Base-by-base conservation (phyloP, 2,329 filamentous ascomycete species). In the Exophiala aquamarina region DNA sequence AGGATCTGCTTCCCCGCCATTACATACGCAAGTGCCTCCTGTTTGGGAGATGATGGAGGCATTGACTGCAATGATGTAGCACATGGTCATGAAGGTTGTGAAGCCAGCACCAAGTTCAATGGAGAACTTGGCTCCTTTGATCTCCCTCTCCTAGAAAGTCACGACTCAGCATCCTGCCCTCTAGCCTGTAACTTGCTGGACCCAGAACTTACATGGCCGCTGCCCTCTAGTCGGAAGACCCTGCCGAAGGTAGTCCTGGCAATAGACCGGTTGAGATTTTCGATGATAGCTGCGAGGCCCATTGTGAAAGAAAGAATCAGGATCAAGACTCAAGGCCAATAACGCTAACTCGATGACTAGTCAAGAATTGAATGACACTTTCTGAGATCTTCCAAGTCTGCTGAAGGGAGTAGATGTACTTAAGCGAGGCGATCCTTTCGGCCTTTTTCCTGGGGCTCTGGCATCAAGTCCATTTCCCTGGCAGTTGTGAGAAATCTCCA, bases 71-170 rank as follows among this genome's bases (percentile, higher is more conserved):
- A 87, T 86, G 69, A 89, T 89, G 63, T 90, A 91, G 10, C 86
- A 84, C 87, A 89, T 89, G 3, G 84, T 85, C 41, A 84, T 82
- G 62, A 87, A 87, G 2, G 86, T 89, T 21, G 87, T 87, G 28
- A 93, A 70, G 40, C 89, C 89, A 47, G 86, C 89, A 53, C 89
- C 84, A 42, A 93, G 73, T 70, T 94, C 89, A 37, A 88, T 93
- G 60, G 87, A 81, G 72, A 94, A 93, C 59, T 77, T 76, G 23
- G 87, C 84, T 20, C 83, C 83, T 63, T 87, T 84, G 44, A 87
- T 81, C 65, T 87, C 83, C 59, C 75, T 79, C 32, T 6, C 32
- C 32, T 34, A 34, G 6, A 11, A 26, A 11, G 11, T 11, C 6
- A 11, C 6, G 11, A 6, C 5, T 34, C 6, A 34, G 32, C 13